Evolutionary conservation across 2,329 filamentous ascomycete species (phyloP), one percentile per base, ranked within the genome.

Genomic region (Pseudogymnoascus sp.): DNA sequence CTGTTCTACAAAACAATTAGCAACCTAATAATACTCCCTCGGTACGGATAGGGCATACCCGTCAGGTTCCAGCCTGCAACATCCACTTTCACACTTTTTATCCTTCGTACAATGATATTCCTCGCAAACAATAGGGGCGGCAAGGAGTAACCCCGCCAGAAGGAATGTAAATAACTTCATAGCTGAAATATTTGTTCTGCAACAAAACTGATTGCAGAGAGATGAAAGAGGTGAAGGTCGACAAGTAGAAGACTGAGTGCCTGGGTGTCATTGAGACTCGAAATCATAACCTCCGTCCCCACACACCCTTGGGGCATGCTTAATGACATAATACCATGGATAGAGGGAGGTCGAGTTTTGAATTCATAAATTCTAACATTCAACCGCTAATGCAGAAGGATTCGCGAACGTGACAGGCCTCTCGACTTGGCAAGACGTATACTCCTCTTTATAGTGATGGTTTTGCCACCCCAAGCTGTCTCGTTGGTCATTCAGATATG

Each of bases 31-130:
- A 34, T 54, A 4, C 20, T 30, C 28, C 6, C 28, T 34, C 16
- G 9, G 20, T 54, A 12, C 9, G 7, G 47, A 54, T 20, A 54
- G n/a, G 18, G 9, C 47, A 32, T 59, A 59, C 58, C 58, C 58
- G 37, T 59, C 58, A 41, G 58, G 34, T 16, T 59, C 32, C 34
- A 59, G 30, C 18, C 58, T 59, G 12, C 58, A 59, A 30, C 58
- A 59, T n/a, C 58, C 58, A 59, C 58, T 59, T 20, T 22, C 22
- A 41, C 58, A 59, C 43, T 59, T 32, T 30, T 28, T 39, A 6
- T 38, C 28, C 20, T 38, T 43, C n/a, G 58, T 39, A 32, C 58
- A 59, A 30, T 38, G 35, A 43, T 59, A 59, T 14, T 59, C 58
- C 16, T 54, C 28, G 14, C 47, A 18, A 14, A 54, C 16, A 54